Base-by-base conservation (phyloP, 2,329 filamentous ascomycete species). In the Exophiala sp. region DNA sequence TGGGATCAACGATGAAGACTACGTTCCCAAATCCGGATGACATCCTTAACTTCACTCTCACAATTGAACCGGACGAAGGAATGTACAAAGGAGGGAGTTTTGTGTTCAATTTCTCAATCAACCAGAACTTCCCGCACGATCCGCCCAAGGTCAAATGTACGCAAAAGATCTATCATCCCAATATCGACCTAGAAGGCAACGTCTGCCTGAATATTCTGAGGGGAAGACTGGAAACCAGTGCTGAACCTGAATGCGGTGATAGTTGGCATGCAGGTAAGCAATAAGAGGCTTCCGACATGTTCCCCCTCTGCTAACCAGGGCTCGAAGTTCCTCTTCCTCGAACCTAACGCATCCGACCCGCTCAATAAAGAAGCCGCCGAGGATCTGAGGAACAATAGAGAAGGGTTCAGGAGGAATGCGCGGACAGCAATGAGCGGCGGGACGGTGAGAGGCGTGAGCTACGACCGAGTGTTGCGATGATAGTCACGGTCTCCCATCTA, bases 211-310 rank as follows among this genome's bases (percentile, higher is more conserved):
- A 98, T 68, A 98, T 98, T 63, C 71, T 98, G 64, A 78, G 93
- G 55, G n/a, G 93, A 98, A 73, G 93, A 98, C 73, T 98, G 93
- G 93, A 98, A 97, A 76, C 93, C 93, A 0, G 93, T 98, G 38
- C 73, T 98, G 66, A 97, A 97, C 68, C 70, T 98, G 66, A 96
- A 97, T 66, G 90, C 93, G 13, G 89, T 97, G 34, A 93, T 98
- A 60, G 89, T 97, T 46, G 93, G 93, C 35, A 72, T 98, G 66
- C 88, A 90, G 80, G 85, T 88, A 72, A 43, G 41, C 13, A 24
- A 23, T 6, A 23, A 3, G 13, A 30, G 2, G 13, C 10, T 4
- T 2, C 13, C n/a, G 19, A 11, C 13, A 24, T 23, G 16, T 23
- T 22, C 14, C 21, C 37, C 13, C 10, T 10, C 14, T 24, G 38